Percentiles rank a stretch among this genome's conserved stretches.
phyloP scores from a whole-genome alignment of 2,329 filamentous ascomycete species.

The Botrytis porri region DNA sequence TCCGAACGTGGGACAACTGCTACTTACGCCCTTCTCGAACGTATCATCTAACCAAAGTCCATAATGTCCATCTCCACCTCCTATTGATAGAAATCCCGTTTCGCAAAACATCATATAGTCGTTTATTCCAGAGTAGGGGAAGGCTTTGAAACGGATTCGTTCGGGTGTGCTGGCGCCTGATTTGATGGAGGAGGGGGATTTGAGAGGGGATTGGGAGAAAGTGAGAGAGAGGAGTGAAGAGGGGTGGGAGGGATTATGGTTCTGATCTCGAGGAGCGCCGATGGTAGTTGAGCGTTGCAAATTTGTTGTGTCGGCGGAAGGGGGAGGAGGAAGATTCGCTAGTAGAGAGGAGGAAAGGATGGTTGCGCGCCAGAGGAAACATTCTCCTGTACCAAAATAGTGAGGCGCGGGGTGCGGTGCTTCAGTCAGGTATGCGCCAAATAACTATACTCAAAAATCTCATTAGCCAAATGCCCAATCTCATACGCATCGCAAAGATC shows the following conservation, averaged over 20 bases:
- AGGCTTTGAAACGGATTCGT: slow-evolving; percentile 90
- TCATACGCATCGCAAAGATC: neutral
- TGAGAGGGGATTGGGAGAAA: slow-evolving; percentile 27
- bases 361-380: slow-evolving; percentile 82
- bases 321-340: slow-evolving; percentile 59
- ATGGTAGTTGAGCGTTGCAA: slow-evolving; percentile 60
- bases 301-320: slow-evolving; percentile 63
- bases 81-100: slow-evolving; percentile 76
- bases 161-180: slow-evolving; percentile 57
- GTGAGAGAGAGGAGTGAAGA: slow-evolving; percentile 29
- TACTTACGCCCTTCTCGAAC: slow-evolving; percentile 79
- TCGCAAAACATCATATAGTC: slow-evolving; percentile 97
- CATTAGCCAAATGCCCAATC: neutral
- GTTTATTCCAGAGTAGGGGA: slow-evolving; percentile 92
- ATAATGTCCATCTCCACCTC: slow-evolving; percentile 85
- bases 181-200: slow-evolving; percentile 25
- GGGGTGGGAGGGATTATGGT: slow-evolving; percentile 11
- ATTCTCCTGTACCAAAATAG: slow-evolving; percentile 96
- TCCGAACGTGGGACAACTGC: slow-evolving; percentile 84
- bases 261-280: slow-evolving; percentile 26
- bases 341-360: slow-evolving; percentile 53
- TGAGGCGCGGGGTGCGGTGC: slow-evolving; percentile 74
- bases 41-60: slow-evolving; percentile 90
- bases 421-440: slow-evolving; percentile 93
- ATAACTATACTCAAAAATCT: slow-evolving; percentile 53